Conservation (phyloP, 306 rosid genomes). For the Styphnolobium japonicum region DNA sequence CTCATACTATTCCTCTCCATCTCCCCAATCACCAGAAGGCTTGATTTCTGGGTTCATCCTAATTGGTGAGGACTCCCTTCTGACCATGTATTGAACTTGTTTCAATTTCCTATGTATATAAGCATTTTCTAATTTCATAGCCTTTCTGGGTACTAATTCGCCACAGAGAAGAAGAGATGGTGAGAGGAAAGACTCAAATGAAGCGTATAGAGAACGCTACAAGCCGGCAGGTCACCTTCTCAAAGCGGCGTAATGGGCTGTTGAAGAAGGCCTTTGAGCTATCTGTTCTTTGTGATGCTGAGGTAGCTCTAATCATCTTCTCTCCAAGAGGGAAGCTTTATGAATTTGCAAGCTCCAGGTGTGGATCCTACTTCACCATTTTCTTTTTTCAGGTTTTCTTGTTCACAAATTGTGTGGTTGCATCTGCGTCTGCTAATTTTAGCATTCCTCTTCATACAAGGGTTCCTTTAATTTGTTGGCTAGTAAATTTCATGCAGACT, state of each 20-base stretch:
- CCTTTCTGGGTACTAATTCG: not conserved
- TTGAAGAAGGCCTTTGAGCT: constrained; percentile 89
- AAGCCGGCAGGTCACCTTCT: constrained; percentile 88
- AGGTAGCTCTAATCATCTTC: constrained; percentile 44
- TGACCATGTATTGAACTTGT: not conserved
- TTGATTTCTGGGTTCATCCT: not conserved
- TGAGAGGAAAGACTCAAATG: constrained; percentile 90
- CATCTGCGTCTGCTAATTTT: not conserved
- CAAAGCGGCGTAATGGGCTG: constrained; percentile 76
- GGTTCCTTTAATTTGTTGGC: not conserved
- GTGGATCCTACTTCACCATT: not conserved
- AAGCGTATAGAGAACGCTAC: constrained; percentile 85
- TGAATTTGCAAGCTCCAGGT: constrained; percentile 50
- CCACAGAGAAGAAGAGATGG: constrained; percentile 46
- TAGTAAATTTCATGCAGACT: not conserved
- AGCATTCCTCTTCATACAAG: not conserved
- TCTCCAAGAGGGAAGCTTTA: constrained; percentile 52
- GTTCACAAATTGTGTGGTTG: not conserved
- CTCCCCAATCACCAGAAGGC: not conserved
- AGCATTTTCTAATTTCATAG: not conserved
- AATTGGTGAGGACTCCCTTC: constrained; percentile 4
- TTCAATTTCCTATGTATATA: not conserved
- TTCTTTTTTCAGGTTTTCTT: not conserved
- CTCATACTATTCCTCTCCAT: not conserved
- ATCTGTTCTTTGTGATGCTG: constrained; percentile 78